Conservation (phyloP, 208 protist species). For the Phytomonas francai region DNA sequence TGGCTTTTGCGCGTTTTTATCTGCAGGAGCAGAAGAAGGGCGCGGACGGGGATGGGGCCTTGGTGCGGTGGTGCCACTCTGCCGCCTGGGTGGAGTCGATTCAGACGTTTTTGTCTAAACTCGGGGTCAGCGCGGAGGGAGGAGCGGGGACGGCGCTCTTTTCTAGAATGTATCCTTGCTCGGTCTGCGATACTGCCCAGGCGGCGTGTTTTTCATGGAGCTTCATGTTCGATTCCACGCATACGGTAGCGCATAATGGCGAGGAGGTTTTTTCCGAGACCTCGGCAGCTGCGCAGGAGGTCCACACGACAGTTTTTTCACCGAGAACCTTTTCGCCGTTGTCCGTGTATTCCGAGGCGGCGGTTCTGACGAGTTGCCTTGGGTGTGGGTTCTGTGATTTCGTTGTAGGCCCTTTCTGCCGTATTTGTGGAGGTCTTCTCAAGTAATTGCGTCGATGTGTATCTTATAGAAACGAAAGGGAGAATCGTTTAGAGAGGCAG, state of each 20-base stretch:
- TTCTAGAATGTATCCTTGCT: slow-evolving; percentile 33
- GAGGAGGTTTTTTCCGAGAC: not conserved
- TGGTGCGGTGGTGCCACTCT: slow-evolving; percentile 31
- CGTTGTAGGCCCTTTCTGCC: slow-evolving; percentile 45
- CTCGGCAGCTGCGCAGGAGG: slow-evolving; percentile 11
- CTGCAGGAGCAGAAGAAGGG: slow-evolving; percentile 13
- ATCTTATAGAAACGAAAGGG: too few relatives aligned
- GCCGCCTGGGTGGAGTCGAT: slow-evolving; percentile 19
- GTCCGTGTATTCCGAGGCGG: slow-evolving; percentile 42
- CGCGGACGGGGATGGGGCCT: slow-evolving; percentile 9
- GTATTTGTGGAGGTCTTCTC: slow-evolving; percentile 65
- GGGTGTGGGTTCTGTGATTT: slow-evolving; percentile 60
- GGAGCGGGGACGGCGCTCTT: not conserved
- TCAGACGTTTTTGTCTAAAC: slow-evolving; percentile 16
- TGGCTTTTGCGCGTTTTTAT: slow-evolving; percentile 33
- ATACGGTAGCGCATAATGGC: slow-evolving; percentile 2
- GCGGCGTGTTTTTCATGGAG: slow-evolving; percentile 15
- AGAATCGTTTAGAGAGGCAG: too few relatives aligned
- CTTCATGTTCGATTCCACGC: slow-evolving; percentile 22
- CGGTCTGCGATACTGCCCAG: slow-evolving; percentile 32
- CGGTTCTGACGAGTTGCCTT: slow-evolving; percentile 51
- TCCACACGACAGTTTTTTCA: slow-evolving; percentile 75
- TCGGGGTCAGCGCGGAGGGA: not conserved
- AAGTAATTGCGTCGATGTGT: slow-evolving; percentile 16
- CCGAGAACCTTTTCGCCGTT: slow-evolving; percentile 58